A percentile compares a stretch with the other conserved stretches of the same genome.
These are phyloP conservation scores for Cerrena zonata DNA, from an alignment of 1,284 basidiomycete genomes.

Conservation along the genomic window DNA sequence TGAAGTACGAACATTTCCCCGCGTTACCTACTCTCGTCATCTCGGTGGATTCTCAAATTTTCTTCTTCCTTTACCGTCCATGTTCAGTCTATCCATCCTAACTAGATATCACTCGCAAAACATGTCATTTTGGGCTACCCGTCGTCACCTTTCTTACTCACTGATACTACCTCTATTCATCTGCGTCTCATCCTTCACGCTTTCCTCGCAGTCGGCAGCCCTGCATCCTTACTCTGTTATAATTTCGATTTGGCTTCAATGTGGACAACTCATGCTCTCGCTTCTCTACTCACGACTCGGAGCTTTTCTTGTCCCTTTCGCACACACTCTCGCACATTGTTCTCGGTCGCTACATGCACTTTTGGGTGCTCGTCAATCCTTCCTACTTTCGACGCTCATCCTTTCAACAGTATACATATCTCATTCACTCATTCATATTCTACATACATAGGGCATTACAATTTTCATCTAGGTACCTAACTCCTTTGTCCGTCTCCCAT, in stretches of 20 bases:
- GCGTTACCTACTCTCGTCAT: slow-evolving; percentile 7
- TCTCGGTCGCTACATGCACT: too few relatives aligned
- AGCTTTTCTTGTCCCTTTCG: neutral
- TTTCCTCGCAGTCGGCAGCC: too few relatives aligned
- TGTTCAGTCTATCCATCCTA: slow-evolving; percentile 11
- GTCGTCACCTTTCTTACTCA: neutral
- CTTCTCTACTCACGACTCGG: neutral
- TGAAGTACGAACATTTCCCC: neutral
- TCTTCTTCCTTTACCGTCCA: slow-evolving; percentile 4
- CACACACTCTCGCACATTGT: too few relatives aligned
- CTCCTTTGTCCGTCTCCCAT: neutral
- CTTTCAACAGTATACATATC: too few relatives aligned
- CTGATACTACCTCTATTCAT: neutral
- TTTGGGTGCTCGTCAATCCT: too few relatives aligned
- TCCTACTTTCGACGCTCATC: too few relatives aligned
- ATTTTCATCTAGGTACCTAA: neutral
- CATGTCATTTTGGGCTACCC: slow-evolving; percentile 11
- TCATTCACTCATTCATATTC: too few relatives aligned
- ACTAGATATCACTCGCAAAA: slow-evolving; percentile 20
- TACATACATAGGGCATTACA: too few relatives aligned
- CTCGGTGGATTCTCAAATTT: neutral
- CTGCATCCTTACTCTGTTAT: too few relatives aligned
- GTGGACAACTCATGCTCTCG: neutral
- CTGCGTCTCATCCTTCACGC: too few relatives aligned
- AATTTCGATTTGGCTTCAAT: neutral